Base-by-base conservation (phyloP, 1,284 basidiomycete species). In the Leccinum fuscescens region DNA sequence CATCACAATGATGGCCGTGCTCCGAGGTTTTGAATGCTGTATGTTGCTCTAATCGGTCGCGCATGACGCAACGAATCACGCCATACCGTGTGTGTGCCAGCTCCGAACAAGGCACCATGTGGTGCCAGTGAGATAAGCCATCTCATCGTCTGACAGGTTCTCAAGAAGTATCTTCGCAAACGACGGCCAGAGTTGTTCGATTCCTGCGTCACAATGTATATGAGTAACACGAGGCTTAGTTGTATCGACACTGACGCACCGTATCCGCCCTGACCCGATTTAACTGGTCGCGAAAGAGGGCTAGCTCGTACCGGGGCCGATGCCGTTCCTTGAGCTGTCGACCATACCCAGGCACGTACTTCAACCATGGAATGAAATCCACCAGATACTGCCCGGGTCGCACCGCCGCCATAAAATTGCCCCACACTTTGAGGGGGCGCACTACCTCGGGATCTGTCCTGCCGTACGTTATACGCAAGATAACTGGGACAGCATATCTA, bases 401-500 rank as follows among this genome's bases (percentile, higher is more conserved):
- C 31, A 87, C 70, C 1, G 78, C 78, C 2, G 72, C 68, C 3
- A 82, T 80, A 9, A 89, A 74, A 11, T 82, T 77, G 1, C 75
- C 71, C 8, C 83, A 69, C 52, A 77, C 78, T n/a, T 77, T 73
- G 51, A 79, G 82, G 46, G 88, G 77, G 22, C 79, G 78, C n/a
- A 74, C 64, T 4, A 89, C 79, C 39, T 85, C 83, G 0, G 81
- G 82, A 66, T 88, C 86, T 2, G 78, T 72, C 63, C 83, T 86
- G 3, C 86, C 86, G 66, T 89, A 89, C 3, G 86, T 82, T 50
- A 89, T 75, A 1, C 81, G 78, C 75, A 89, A 80, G 4, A 88
- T 84, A 1, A 89, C 80, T 1, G 82, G 79, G 0, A 85, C 82
- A 0, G 86, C 81, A 64, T 84, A 89, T 55, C 86, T 88, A 63